A percentile compares a stretch with the other conserved stretches of the same genome.
phyloP scores from a whole-genome alignment of 1,284 basidiomycete genomes.

The Malassezia pachydermatis region DNA sequence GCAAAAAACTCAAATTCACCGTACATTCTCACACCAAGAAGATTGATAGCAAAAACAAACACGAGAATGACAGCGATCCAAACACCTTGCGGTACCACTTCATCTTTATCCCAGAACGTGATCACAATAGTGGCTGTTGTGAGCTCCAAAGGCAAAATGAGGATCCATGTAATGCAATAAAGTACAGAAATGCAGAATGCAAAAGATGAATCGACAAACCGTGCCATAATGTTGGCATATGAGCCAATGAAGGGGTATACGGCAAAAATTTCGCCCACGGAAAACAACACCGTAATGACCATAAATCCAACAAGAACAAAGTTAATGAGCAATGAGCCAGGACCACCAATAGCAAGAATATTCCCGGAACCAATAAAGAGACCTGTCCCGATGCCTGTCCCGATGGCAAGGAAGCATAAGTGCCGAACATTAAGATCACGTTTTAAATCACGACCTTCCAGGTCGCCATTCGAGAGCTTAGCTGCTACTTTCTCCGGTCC shows the following conservation, averaged over 20 bases:
- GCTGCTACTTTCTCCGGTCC: too few species aligned
- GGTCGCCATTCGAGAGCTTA: too few species aligned
- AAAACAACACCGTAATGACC: slow-evolving; percentile 46
- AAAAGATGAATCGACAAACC: slow-evolving; percentile 68
- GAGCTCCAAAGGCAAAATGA: slow-evolving; percentile 40
- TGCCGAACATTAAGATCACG: slow-evolving; percentile 24
- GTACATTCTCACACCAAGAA: slow-evolving; percentile 54
- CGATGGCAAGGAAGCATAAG: slow-evolving; percentile 37
- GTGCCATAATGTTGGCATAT: slow-evolving; percentile 67
- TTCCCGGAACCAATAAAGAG: slow-evolving; percentile 66
- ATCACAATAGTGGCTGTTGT: slow-evolving; percentile 38
- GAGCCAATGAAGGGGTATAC: slow-evolving; percentile 58
- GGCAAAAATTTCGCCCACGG: slow-evolving; percentile 51
- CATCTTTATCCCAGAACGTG: slow-evolving; percentile 35
- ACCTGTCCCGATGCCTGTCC: slow-evolving; percentile 44
- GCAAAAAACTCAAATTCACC: slow-evolving; percentile 51
- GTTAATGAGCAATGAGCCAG: slow-evolving; percentile 49
- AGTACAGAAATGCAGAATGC: slow-evolving; percentile 56
- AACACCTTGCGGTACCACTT: slow-evolving; percentile 35
- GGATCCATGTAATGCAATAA: slow-evolving; percentile 53
- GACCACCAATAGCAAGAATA: slow-evolving; percentile 50
- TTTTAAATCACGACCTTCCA: too few species aligned
- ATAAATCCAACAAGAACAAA: slow-evolving; percentile 46
- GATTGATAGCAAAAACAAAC: slow-evolving; percentile 64
- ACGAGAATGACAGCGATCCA: slow-evolving; percentile 68